Base-by-base conservation (phyloP, 805 yeast genomes). In the Barnettozyma botsteinii region DNA sequence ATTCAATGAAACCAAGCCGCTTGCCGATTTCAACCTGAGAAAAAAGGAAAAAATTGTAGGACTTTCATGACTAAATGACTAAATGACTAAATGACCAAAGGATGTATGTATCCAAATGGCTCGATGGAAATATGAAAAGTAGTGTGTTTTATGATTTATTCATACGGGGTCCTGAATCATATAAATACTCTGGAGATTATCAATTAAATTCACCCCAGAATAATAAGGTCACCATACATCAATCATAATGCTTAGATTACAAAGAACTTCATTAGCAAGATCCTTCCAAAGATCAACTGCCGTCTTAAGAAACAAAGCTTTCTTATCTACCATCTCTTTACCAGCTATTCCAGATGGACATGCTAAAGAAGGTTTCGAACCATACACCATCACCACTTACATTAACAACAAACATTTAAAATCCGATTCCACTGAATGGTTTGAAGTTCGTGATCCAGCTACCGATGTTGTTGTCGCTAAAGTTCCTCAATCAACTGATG, bases 361-460 rank as follows among this genome's bases (percentile, higher is more conserved):
- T 53, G 56, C 66, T 10, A 46, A 50, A 10, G 48, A 53, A 22
- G 57, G 57, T 17, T 60, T 62, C 25, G 67, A 67, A 57, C 73
- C 75, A 20, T 75, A 74, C 55, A 48, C 65, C 38, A 73, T 79
- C 10, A 75, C 79, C 23, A 60, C 72, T 31, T 75, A 73, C 52
- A 52, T 65, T 50, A 60, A 72, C 52, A 73, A 72, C 52, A 42
- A 71, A 54, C 58, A 71, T 36, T 53, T 72, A 49, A 68, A 72
- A 50, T 69, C 75, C 8, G 69, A 67, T 37, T 63, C 84, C 7
- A 51, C 63, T 12, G 67, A 68, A 46, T 74, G 87, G 87, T 77
- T 71, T 52, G 86, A 81, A 46, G 70, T 83, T 40, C 77, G 70
- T 58, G 91, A 82, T 57, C 91, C 91, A 18, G 84, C 89, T 42